Base-by-base conservation (phyloP, 192 early-diverging fungal species). In the Entomortierella parvispora region DNA sequence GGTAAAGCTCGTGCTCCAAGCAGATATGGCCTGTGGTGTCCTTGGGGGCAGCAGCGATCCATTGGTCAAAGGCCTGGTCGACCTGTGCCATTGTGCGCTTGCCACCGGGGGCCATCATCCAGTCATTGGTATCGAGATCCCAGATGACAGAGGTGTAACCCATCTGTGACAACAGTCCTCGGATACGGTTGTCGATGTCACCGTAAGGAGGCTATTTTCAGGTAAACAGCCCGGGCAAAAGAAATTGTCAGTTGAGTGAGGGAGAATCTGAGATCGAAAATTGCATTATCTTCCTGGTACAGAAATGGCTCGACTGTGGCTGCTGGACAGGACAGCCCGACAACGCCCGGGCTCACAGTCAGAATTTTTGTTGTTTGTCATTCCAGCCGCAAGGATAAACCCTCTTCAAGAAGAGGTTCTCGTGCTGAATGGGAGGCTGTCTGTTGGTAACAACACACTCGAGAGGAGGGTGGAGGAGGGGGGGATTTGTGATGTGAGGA, bases 91-190 rank as follows among this genome's bases (percentile, higher is more conserved):
- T 57, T 9, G 74, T 68, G 45, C 69, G 69, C 11, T 17, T 60
- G 6, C 55, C 51, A 28, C 61, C 61, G 25, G 71, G 71, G 25
- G 53, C 22, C 58, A 81, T 74, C 61, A 40, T 33, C 86, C 86
- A 87, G 50, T 87, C 86, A 59, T 87, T 58, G 23, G 86, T 85
- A 31, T 86, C 86, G 11, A 69, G 58, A 47, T 86, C 79, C 86
- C 86, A 87, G 53, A 85, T 86, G 58, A 87, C 83, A 22, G 82
- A 65, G 65, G 65, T 71, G 71, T 81, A 81, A 6, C 81, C 81
- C 50, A 83, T 68, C 12, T 37, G 58, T 18, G 25, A 45, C 23
- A 80, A 32, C 23, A 77, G 61, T 5, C 47, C 61, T n/a, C 64
- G 71, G 66, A 59, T 68, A 29, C 71, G 69, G 47, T 71, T 37